A percentile compares a stretch with the other conserved stretches of the same genome.
Evolutionary conservation across 208 protist genomes (phyloP).

Genomic region (Strigomonas culicis): DNA sequence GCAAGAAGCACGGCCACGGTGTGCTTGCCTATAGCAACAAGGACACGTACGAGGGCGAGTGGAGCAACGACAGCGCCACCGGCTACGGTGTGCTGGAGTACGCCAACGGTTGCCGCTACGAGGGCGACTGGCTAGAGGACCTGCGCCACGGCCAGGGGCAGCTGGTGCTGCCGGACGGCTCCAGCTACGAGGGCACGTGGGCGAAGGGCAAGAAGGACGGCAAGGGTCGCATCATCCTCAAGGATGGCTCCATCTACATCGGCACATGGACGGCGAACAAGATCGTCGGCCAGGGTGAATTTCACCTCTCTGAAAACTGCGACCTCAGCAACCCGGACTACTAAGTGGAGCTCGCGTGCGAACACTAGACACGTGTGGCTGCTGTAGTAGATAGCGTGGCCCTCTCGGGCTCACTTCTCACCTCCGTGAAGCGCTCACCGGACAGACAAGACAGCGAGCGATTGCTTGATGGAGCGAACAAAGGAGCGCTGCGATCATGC

Average conservation of each 20-base stretch:
- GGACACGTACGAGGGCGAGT: conserved; percentile 90
- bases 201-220: conserved; percentile 88
- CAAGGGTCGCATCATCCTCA: conserved; percentile 84
- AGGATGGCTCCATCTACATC: conserved; percentile 83
- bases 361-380: background rate
- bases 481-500: background rate
- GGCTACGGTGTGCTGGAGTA: conserved; percentile 85
- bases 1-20: conserved; percentile 88
- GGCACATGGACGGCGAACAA: conserved; percentile 89
- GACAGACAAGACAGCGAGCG: too few species aligned
- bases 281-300: conserved; percentile 85
- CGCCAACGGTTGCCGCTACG: conserved; percentile 89
- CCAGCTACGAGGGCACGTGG: conserved; percentile 86
- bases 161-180: conserved; percentile 78
- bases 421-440: too few species aligned
- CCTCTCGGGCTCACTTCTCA: too few species aligned
- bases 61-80: conserved; percentile 79
- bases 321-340: conserved; percentile 92
- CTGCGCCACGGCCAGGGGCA: conserved; percentile 80
- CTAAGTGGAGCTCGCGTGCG: conserved; percentile 22
- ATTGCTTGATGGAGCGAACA: too few species aligned
- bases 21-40: conserved; percentile 90
- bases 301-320: conserved; percentile 84
- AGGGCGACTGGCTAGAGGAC: conserved; percentile 85
- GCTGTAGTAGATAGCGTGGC: too few species aligned